Evolutionary conservation across 345 rosid genomes (phyloP).

Genomic region (Eucalyptus dawsonii): DNA sequence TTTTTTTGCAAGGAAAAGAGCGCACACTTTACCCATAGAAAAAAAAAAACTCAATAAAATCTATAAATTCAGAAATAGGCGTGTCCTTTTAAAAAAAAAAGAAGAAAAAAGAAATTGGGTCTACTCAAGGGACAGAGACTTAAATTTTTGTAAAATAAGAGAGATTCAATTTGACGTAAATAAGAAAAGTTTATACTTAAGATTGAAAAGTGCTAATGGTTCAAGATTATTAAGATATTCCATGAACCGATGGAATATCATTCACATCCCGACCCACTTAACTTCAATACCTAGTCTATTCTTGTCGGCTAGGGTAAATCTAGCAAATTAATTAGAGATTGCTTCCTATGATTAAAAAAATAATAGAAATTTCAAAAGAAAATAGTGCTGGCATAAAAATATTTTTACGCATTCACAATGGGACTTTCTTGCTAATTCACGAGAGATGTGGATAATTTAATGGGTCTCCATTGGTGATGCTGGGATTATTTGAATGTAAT

Average conservation of each 20-base stretch:
- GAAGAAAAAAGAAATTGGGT: fast-evolving
- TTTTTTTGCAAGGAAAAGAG: not conserved
- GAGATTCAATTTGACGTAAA: not conserved
- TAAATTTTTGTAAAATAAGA: not conserved
- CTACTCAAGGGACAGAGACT: not conserved
- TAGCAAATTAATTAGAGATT: not conserved
- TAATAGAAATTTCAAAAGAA: not conserved
- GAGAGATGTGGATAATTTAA: not conserved
- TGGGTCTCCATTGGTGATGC: not conserved
- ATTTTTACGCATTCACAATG: not conserved
- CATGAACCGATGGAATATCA: too few species aligned
- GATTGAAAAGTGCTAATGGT: not conserved
- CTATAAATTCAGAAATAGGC: not conserved
- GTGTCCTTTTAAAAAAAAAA: not conserved
- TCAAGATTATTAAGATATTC: too few species aligned
- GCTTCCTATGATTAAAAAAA: too few species aligned
- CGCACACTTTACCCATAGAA: not conserved
- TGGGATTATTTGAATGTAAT: not conserved
- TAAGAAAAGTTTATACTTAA: not conserved
- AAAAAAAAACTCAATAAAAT: not conserved
- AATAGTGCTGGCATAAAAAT: not conserved
- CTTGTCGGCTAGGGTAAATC: not conserved
- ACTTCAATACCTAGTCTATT: not conserved
- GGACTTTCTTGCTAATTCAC: not conserved
- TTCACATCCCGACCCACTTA: not conserved